Percentiles rank a stretch among this genome's conserved stretches.
Conservation (phyloP, 805 yeast genomes). For the Pichia gijzeniarum region DNA sequence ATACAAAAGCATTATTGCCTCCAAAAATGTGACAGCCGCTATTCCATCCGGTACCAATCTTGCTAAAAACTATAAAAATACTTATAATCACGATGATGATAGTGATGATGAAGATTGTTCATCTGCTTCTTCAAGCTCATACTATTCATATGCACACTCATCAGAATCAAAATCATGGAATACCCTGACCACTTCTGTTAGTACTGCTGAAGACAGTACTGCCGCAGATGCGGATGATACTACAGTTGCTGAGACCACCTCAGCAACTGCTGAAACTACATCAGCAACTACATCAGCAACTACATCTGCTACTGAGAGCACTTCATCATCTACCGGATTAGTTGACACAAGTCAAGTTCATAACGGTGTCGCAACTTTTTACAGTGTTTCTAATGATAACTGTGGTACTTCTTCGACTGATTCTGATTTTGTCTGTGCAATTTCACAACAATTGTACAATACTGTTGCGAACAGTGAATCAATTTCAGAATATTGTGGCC, state of each 20-base stretch:
- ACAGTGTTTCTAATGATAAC: slow-evolving; percentile 40
- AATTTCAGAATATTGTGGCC: slow-evolving; percentile 42
- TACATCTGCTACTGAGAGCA: slow-evolving; percentile 4
- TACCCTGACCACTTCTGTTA: no score
- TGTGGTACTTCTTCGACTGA: slow-evolving; percentile 41
- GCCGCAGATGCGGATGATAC: no score
- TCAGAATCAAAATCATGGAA: no score
- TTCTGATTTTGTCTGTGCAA: slow-evolving; percentile 42
- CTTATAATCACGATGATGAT: no score
- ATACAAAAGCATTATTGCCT: no score
- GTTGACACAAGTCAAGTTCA: slow-evolving; percentile 9
- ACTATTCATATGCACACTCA: no score
- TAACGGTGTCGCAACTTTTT: slow-evolving; percentile 46
- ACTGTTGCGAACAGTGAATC: slow-evolving; percentile 21
- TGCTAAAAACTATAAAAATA: no score
- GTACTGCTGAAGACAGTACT: no score
- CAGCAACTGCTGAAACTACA: not conserved
- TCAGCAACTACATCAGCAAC: slow-evolving; percentile 5
- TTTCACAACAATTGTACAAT: slow-evolving; percentile 38
- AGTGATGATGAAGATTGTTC: no score
- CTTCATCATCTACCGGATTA: slow-evolving; percentile 11
- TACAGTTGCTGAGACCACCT: not conserved
- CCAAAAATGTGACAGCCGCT: no score
- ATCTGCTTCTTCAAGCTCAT: no score
- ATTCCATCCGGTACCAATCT: no score